Conservation (phyloP, 495 filamentous ascomycete genomes). For the Aspergillus nidulans region DNA sequence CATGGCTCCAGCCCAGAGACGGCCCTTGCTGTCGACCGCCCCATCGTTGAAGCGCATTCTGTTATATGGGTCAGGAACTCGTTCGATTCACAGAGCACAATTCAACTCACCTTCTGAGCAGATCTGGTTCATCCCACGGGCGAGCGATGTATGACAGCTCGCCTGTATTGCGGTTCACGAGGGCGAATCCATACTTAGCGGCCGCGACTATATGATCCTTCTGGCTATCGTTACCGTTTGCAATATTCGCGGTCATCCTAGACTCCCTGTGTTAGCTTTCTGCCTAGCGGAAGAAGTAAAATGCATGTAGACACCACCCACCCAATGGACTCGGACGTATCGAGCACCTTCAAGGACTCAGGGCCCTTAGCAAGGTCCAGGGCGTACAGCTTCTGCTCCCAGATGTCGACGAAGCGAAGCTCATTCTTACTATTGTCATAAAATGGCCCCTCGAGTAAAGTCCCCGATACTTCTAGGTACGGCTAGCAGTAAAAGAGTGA, state of each 20-base stretch:
- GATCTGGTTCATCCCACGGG: slow-evolving; percentile 49
- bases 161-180: slow-evolving; percentile 64
- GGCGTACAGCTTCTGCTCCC: slow-evolving; percentile 67
- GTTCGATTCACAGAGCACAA: not conserved
- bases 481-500: slow-evolving; percentile 46
- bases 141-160: slow-evolving; percentile 57
- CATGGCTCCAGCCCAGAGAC: slow-evolving; percentile 90
- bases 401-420: slow-evolving; percentile 89
- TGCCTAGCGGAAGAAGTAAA: not conserved
- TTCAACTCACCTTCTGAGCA: slow-evolving; percentile 41
- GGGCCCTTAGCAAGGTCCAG: slow-evolving; percentile 65
- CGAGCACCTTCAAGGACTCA: slow-evolving; percentile 57
- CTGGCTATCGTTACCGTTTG: slow-evolving; percentile 55
- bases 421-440: slow-evolving; percentile 64
- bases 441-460: slow-evolving; percentile 79
- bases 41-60: slow-evolving; percentile 75
- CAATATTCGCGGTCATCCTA: slow-evolving; percentile 77
- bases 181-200: slow-evolving; percentile 75
- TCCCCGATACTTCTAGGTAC: slow-evolving; percentile 68
- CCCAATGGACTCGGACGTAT: slow-evolving; percentile 65
- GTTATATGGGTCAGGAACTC: slow-evolving; percentile 14
- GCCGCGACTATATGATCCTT: slow-evolving; percentile 66
- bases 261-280: slow-evolving; percentile 12
- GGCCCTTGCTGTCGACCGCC: slow-evolving; percentile 70
- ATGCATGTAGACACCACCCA: slow-evolving; percentile 15